Base-by-base conservation (phyloP, 1,284 basidiomycete species). In the Inonotus hispidus region DNA sequence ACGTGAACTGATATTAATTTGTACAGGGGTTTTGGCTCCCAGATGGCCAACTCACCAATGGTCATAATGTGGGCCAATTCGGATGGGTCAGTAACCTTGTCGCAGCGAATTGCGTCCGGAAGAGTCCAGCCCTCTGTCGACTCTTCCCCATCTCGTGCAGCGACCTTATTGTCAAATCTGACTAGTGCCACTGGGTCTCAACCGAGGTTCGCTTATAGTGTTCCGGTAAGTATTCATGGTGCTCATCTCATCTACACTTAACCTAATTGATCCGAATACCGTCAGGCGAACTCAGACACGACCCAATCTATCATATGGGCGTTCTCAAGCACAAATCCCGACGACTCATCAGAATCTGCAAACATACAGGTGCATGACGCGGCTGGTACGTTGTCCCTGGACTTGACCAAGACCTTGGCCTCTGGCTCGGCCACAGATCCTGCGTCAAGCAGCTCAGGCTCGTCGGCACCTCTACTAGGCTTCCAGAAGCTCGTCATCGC, bases 1-100 rank as follows among this genome's bases (percentile, higher is more conserved):
- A 16, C 43, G 41, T 63, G 50, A 55, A 53, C 65, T 39, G 4
- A 16, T 41, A 66, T 66, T 49, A 62, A 19, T n/a, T 41, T 45
- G 58, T 35, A 10, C 61, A 83, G 81, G 66, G 84, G 84, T 1
- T 85, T 84, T 66, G 84, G 84, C 8, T 66, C 63, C 0, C 66
- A 70, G 53, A 86, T 86, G 84, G 68, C 74, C 7, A 69, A 76
- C 63, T 74, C 79, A 10, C 79, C 82, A 0, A 83, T 87, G 82
- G 81, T 87, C 56, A 82, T 89, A 50, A 79, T 83, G 71, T 89
- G 86, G 86, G 73, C 80, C 6, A 84, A 85, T 66, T 69, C 71
- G 11, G 78, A 83, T 63, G 79, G 79, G 7, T 71, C 75, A 1
- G 73, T 84, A 47, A 84, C 82, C 10, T 71, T 88, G 32, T 85